These are phyloP conservation scores for Suillus cothurnatus DNA, from an alignment of 768 basidiomycete species.

Conservation along the genomic window DNA sequence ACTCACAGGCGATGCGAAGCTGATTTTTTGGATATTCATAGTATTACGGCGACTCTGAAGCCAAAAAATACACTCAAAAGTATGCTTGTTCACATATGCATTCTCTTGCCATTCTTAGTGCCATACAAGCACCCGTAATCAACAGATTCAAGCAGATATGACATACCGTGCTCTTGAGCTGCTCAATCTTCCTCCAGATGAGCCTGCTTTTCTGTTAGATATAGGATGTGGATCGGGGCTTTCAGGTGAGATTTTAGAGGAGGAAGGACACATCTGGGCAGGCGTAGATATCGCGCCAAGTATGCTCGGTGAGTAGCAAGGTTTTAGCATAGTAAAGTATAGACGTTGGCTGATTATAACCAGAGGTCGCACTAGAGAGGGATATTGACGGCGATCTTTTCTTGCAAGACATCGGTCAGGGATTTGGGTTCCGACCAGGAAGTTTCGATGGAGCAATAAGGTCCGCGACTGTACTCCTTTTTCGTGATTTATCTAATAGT, in stretches of 20 bases:
- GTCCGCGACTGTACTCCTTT: conserved; percentile 39
- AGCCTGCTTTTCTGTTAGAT: conserved; percentile 87
- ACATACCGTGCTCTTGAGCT: conserved; percentile 94
- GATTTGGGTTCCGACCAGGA: conserved; percentile 95
- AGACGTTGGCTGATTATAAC: conserved; percentile 6
- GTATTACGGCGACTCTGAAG: conserved; percentile 97
- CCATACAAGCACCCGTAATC: conserved; percentile 79
- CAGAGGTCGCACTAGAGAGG: conserved; percentile 94
- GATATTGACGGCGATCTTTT: conserved; percentile 97
- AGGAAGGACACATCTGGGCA: conserved; percentile 91
- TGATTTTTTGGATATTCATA: conserved; percentile 33
- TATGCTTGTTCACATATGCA: conserved; percentile 35
- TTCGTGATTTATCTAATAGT: not conserved
- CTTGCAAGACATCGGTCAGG: conserved; percentile 97
- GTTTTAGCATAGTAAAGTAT: not conserved
- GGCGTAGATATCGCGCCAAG: conserved; percentile 95
- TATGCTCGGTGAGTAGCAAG: conserved; percentile 78
- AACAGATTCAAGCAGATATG: conserved; percentile 97
- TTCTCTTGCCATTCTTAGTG: conserved; percentile 18
- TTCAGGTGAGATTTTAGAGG: conserved; percentile 94
- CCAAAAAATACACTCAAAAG: conserved; percentile 97
- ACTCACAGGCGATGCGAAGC: not conserved
- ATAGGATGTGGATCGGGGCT: conserved; percentile 98
- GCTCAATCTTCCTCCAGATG: conserved; percentile 75
- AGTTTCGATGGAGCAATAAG: conserved; percentile 98